Percentiles rank a stretch among this genome's conserved stretches.
Conservation (phyloP, 2,329 filamentous ascomycete genomes). For the Aspergillus melleus region DNA sequence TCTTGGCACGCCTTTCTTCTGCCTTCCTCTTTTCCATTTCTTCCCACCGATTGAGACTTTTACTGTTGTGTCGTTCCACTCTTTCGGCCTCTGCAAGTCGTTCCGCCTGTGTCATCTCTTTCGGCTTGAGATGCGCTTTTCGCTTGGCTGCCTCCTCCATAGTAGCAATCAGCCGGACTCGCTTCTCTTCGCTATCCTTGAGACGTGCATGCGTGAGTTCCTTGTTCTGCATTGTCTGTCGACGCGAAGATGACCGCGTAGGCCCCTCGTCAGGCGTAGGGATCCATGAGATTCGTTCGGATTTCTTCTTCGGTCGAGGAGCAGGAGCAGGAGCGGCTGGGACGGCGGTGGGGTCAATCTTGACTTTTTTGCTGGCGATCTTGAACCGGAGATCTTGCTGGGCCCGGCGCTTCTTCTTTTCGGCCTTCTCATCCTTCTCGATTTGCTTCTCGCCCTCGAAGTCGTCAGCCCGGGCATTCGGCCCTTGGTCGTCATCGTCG, state of each 20-base stretch:
- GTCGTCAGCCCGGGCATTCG: slow-evolving; percentile 61
- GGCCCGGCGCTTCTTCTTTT: slow-evolving; percentile 78
- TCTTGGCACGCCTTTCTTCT: slow-evolving; percentile 76
- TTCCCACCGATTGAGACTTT: slow-evolving; percentile 91
- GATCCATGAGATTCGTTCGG: slow-evolving; percentile 69
- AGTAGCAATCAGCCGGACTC: slow-evolving; percentile 50
- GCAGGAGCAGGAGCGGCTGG: slow-evolving; percentile 28
- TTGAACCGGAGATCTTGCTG: slow-evolving; percentile 66
- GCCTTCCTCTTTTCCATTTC: slow-evolving; percentile 86
- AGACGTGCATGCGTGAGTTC: slow-evolving; percentile 53
- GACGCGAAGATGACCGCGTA: slow-evolving; percentile 61
- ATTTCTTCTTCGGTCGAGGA: slow-evolving; percentile 64
- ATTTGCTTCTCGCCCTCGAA: slow-evolving; percentile 85
- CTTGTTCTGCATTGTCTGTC: slow-evolving; percentile 66
- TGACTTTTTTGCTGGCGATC: slow-evolving; percentile 67
- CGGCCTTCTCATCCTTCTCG: slow-evolving; percentile 71
- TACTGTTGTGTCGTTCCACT: slow-evolving; percentile 82
- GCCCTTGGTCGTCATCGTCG: slow-evolving; percentile 73
- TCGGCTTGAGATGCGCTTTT: slow-evolving; percentile 73
- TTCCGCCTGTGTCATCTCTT: slow-evolving; percentile 82
- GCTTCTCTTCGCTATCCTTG: slow-evolving; percentile 51
- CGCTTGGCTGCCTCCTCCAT: slow-evolving; percentile 63
- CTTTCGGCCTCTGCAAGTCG: slow-evolving; percentile 77
- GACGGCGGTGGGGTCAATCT: slow-evolving; percentile 60
- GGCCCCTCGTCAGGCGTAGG: slow-evolving; percentile 63